Conservation (phyloP, 108 stramenopile species). For the Pseudonitzschia pungens region DNA sequence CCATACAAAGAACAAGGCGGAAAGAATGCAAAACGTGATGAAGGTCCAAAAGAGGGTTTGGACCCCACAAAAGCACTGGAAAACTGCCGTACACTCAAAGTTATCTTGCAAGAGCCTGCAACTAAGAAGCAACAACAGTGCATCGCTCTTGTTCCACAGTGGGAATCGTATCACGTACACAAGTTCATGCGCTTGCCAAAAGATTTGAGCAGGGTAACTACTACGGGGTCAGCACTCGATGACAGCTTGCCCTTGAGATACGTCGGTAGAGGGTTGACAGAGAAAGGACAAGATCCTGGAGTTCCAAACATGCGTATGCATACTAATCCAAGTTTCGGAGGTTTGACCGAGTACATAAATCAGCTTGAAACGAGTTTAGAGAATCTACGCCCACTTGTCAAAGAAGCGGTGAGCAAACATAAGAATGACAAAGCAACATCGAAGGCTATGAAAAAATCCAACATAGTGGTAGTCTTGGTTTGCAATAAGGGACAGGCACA, state of each 20-base stretch:
- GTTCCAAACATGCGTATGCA: conserved; percentile 27
- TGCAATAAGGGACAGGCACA: conserved; percentile 74
- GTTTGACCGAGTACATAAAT: conserved; percentile 54
- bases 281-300: conserved; percentile 45
- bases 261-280: conserved; percentile 50
- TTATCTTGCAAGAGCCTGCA: conserved; percentile 54
- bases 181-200: conserved; percentile 57
- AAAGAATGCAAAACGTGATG: background rate
- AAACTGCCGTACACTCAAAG: conserved; percentile 61
- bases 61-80: conserved; percentile 47
- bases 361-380: conserved; percentile 39
- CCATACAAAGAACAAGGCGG: conserved; percentile 19
- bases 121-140: conserved; percentile 45
- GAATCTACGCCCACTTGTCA: conserved; percentile 43
- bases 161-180: conserved; percentile 76
- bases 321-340: conserved; percentile 40
- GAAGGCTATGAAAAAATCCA: conserved; percentile 44
- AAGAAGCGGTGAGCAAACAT: conserved; percentile 19
- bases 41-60: background rate
- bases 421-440: conserved; percentile 37
- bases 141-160: conserved; percentile 68
- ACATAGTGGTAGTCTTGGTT: conserved; percentile 73
- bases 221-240: conserved; percentile 19
- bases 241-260: conserved; percentile 39
- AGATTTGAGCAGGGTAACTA: no score